Evolutionary conservation across 805 yeast genomes (phyloP).

Genomic region (Wickerhamomyces bovis): DNA sequence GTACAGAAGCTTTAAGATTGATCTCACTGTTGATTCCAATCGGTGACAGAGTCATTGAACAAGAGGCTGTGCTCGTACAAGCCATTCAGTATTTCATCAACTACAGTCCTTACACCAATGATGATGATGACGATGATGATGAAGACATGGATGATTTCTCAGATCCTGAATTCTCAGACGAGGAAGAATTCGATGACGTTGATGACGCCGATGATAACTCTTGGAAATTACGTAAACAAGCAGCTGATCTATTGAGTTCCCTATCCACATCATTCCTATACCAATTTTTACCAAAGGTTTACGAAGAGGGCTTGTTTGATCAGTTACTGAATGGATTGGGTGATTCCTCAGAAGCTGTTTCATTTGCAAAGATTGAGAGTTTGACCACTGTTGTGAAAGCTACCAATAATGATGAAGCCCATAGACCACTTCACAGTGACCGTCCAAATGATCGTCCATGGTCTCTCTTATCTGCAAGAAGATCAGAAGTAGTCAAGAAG

Average conservation of each 20-base stretch:
- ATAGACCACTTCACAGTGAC: conserved; percentile 24
- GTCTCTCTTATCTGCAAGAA: conserved; percentile 18
- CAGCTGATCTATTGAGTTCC: conserved; percentile 38
- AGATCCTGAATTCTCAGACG: conserved; percentile 42
- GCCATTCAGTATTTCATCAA: conserved; percentile 28
- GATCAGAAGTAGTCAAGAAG: conserved; percentile 16
- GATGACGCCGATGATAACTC: conserved; percentile 45
- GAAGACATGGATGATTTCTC: conserved; percentile 28
- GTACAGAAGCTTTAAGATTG: conserved; percentile 43
- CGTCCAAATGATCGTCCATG: conserved; percentile 37
- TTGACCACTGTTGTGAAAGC: conserved; percentile 33
- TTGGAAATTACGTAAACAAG: conserved; percentile 57
- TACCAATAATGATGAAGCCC: conserved; percentile 16
- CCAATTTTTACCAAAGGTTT: conserved; percentile 28
- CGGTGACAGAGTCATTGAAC: conserved; percentile 27
- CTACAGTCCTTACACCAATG: conserved; percentile 42
- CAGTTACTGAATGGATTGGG: conserved; percentile 30
- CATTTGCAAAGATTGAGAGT: conserved; percentile 42
- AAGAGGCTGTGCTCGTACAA: conserved; percentile 24
- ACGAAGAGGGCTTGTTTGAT: conserved; percentile 25
- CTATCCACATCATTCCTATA: conserved; percentile 34
- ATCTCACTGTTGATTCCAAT: conserved; percentile 36
- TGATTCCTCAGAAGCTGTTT: conserved; percentile 45
- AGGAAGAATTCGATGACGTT: conserved; percentile 30
- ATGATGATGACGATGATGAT: conserved; percentile 29